Evolutionary conservation across 441 rosid species (phyloP).

Genomic region (Jatropha podagrica): DNA sequence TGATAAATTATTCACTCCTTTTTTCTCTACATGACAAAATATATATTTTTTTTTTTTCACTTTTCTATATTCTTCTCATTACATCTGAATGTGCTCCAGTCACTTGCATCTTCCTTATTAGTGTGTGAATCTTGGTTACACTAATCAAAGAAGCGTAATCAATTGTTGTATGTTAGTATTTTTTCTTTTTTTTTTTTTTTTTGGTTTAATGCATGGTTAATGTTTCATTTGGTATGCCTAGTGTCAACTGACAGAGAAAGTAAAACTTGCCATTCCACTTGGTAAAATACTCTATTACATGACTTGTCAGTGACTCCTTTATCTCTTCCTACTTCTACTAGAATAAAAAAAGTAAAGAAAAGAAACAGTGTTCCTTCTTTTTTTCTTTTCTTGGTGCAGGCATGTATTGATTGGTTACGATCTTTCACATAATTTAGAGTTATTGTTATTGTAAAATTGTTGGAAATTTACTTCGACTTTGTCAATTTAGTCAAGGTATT

Average conservation of each 20-base stretch:
- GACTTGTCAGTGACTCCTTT: neutral
- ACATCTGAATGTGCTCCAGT: too few species aligned
- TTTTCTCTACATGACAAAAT: neutral
- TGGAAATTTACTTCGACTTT: neutral
- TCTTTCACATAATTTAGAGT: neutral
- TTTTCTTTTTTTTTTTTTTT: too few species aligned
- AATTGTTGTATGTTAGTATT: too few species aligned
- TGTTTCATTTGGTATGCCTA: neutral
- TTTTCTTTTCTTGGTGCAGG: neutral
- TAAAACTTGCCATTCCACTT: neutral
- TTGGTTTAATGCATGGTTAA: too few species aligned
- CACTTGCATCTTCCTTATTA: too few species aligned
- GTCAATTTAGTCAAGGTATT: neutral
- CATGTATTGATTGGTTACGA: neutral
- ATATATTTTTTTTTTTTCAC: neutral
- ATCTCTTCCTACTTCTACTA: neutral
- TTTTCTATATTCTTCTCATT: neutral
- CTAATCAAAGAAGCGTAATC: too few species aligned
- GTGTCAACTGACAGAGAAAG: neutral
- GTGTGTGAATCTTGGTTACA: too few species aligned
- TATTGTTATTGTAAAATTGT: neutral
- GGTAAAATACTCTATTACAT: neutral
- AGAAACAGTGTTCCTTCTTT: neutral
- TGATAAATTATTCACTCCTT: neutral
- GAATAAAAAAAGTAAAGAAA: neutral